Conservation (phyloP, 768 basidiomycete species). For the Russula compacta region DNA sequence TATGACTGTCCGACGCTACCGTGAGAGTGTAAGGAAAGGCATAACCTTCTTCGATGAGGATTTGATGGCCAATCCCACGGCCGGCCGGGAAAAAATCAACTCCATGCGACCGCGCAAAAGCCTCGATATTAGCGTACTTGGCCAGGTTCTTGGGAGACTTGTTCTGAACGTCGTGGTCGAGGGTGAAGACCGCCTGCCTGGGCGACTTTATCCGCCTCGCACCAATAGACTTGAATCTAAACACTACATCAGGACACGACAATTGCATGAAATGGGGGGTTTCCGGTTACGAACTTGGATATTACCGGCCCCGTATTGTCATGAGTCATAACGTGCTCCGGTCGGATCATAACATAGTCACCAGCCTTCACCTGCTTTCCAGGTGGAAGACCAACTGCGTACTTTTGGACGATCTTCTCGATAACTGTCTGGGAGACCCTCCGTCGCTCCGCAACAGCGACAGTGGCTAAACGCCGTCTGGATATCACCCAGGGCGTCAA, state of each 20-base stretch:
- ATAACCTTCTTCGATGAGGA: slow-evolving; percentile 97
- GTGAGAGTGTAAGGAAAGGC: slow-evolving; percentile 94
- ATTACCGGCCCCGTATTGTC: slow-evolving; percentile 99
- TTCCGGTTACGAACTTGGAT: slow-evolving; percentile 87
- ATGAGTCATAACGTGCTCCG: slow-evolving; percentile 97
- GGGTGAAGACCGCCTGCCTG: slow-evolving; percentile 85
- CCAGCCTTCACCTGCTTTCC: slow-evolving; percentile 82
- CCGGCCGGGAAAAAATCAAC: slow-evolving; percentile 98
- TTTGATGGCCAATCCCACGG: slow-evolving; percentile 94
- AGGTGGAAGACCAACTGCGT: slow-evolving; percentile 80
- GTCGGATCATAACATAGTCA: slow-evolving; percentile 99
- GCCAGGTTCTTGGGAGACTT: slow-evolving; percentile 79
- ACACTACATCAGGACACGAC: neutral
- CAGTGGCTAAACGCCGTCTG: slow-evolving; percentile 21
- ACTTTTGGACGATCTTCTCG: slow-evolving; percentile 97
- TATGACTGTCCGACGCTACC: slow-evolving; percentile 93
- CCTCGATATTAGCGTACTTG: slow-evolving; percentile 89
- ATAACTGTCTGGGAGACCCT: slow-evolving; percentile 75
- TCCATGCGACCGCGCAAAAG: slow-evolving; percentile 74
- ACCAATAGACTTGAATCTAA: slow-evolving; percentile 90
- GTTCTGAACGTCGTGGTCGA: slow-evolving; percentile 99
- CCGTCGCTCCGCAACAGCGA: slow-evolving; percentile 20
- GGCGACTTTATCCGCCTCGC: slow-evolving; percentile 76
- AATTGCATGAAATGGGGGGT: neutral
- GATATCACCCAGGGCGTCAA: neutral